Conservation (phyloP, 2,329 filamentous ascomycete species). For the Tricladium varicosporioides region DNA sequence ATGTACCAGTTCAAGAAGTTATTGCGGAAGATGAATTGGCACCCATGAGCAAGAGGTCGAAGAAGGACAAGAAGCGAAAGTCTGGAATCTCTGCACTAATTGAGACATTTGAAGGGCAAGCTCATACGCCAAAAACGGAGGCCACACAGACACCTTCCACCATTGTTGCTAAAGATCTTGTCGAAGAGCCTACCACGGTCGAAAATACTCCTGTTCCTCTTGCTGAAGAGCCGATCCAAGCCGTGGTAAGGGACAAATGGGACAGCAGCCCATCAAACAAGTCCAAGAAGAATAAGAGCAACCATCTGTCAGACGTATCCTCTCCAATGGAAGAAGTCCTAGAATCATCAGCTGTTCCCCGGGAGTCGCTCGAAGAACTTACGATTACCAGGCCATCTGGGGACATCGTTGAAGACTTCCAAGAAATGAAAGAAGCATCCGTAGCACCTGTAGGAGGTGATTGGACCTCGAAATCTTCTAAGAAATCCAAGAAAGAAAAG, state of each 20-base stretch:
- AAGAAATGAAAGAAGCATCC: no score
- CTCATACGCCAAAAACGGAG: neutral
- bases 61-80: slow-evolving; percentile 29
- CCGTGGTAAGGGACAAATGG: slow-evolving; percentile 19
- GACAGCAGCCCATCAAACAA: slow-evolving; percentile 16
- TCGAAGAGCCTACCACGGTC: neutral
- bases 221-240: slow-evolving; percentile 3
- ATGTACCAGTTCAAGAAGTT: neutral
- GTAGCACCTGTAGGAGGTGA: slow-evolving; percentile 1
- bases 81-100: neutral
- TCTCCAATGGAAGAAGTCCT: slow-evolving; percentile 12
- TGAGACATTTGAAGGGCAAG: neutral
- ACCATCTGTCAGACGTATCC: slow-evolving; percentile 15
- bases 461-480: neutral
- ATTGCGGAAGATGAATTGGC: neutral
- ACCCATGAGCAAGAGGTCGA: slow-evolving; percentile 37
- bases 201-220: neutral
- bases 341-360: no score
- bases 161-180: neutral
- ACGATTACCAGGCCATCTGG: no score
- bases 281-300: slow-evolving; percentile 28
- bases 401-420: no score
- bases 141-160: neutral
- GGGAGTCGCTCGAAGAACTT: no score
- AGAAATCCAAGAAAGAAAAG: slow-evolving; percentile 10